Evolutionary conservation across 306 rosid genomes (phyloP).

Genomic region (Ormosia semicastrata): DNA sequence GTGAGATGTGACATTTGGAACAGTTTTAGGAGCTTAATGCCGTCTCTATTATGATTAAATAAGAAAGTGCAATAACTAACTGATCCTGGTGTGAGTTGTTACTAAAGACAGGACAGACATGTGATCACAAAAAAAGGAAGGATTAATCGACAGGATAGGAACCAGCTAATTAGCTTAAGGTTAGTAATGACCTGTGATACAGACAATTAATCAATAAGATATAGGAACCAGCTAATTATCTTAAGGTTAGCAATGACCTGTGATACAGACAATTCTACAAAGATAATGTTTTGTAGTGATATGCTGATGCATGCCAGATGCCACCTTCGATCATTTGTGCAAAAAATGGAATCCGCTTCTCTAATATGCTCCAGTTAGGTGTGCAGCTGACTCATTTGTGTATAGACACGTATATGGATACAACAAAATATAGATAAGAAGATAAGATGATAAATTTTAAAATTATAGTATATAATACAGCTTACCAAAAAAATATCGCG

Average conservation of each 20-base stretch:
- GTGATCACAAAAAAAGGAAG: neutral
- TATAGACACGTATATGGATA: no score
- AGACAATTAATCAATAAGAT: neutral
- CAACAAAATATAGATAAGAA: no score
- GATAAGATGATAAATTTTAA: no score
- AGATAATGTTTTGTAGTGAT: neutral
- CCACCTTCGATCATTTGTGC: neutral
- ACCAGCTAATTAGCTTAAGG: neutral
- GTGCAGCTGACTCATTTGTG: neutral
- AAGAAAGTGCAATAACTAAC: neutral
- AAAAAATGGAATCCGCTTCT: slow-evolving; percentile 1
- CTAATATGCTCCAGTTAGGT: neutral
- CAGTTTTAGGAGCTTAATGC: neutral
- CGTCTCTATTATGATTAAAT: neutral
- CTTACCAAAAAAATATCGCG: no score
- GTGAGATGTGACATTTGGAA: slow-evolving; percentile 6
- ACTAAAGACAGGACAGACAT: neutral
- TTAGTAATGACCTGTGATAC: neutral
- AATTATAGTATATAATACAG: no score
- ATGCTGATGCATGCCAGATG: neutral
- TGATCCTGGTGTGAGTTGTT: neutral
- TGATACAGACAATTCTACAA: neutral
- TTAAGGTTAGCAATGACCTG: neutral
- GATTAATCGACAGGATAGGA: neutral
- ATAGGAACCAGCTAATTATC: no score